These are phyloP conservation scores for Knoxdaviesia capensis DNA, from an alignment of 2,329 filamentous ascomycete species.

Conservation along the genomic window DNA sequence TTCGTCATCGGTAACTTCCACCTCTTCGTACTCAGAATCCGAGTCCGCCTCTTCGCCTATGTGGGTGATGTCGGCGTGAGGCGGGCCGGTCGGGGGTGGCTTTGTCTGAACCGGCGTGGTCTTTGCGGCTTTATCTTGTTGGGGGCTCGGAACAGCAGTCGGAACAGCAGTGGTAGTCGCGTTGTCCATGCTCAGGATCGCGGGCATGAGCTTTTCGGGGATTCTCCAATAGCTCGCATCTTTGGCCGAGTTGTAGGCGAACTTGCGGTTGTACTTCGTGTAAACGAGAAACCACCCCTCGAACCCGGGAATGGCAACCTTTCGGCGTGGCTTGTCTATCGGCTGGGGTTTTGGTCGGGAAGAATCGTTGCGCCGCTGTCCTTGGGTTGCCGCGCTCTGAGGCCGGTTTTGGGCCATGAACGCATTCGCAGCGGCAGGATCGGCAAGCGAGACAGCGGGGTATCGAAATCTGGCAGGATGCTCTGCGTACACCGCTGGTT, in stretches of 20 bases:
- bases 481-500: not conserved
- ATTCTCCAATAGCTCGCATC: constrained; percentile 92
- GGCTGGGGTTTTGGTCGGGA: constrained; percentile 43
- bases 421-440: constrained; percentile 37
- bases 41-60: not conserved
- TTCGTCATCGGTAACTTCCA: constrained; percentile 36
- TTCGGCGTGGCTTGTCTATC: constrained; percentile 62
- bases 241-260: constrained; percentile 74
- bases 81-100: not conserved
- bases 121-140: not conserved
- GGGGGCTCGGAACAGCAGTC: not conserved
- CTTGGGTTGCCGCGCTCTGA: constrained; percentile 11
- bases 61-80: constrained; percentile 6
- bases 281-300: constrained; percentile 85
- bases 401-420: constrained; percentile 32
- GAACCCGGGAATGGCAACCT: constrained; percentile 57
- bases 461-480: constrained; percentile 6
- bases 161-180: constrained; percentile 23
- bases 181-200: constrained; percentile 53
- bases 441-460: constrained; percentile 17
- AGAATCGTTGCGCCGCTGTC: constrained; percentile 14
- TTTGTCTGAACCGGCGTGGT: constrained; percentile 7
- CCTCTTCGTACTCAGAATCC: constrained; percentile 53
- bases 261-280: constrained; percentile 74
- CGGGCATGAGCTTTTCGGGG: constrained; percentile 67